Evolutionary conservation across 345 rosid genomes (phyloP).

Genomic region (Trapa bicornis): DNA sequence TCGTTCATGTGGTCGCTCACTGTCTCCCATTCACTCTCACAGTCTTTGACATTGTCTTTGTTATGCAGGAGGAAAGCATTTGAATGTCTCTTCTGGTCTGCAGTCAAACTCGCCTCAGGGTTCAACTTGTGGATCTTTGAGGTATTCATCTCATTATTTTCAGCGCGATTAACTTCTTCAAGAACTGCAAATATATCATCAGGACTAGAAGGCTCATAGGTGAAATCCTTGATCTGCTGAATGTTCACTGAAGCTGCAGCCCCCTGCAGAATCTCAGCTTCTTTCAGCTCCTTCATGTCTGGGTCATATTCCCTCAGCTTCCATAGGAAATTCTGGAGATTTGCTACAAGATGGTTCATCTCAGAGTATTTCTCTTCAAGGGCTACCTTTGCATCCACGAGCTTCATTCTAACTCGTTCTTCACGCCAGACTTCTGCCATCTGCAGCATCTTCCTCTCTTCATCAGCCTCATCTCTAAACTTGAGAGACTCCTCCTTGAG

Average conservation of each 20-base stretch:
- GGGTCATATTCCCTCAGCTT: slow-evolving; percentile 25
- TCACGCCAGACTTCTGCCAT: slow-evolving; percentile 99
- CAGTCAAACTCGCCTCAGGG: slow-evolving; percentile 29
- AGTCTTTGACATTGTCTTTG: slow-evolving; percentile 49
- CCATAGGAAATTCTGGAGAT: slow-evolving; percentile 38
- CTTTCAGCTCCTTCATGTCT: slow-evolving; percentile 26
- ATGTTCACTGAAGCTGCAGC: slow-evolving; percentile 38
- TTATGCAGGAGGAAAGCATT: slow-evolving; percentile 26
- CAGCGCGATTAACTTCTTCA: slow-evolving; percentile 46
- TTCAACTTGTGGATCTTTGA: slow-evolving; percentile 37
- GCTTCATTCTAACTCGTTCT: slow-evolving; percentile 93
- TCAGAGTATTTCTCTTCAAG: slow-evolving; percentile 41
- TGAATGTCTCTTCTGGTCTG: slow-evolving; percentile 29
- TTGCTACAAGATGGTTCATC: slow-evolving; percentile 50
- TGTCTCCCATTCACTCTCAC: slow-evolving; percentile 97
- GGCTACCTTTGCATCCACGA: slow-evolving; percentile 67
- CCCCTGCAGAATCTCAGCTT: slow-evolving; percentile 37
- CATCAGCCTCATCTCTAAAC: slow-evolving; percentile 58
- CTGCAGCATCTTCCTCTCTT: slow-evolving; percentile 86
- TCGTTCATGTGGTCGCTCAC: slow-evolving; percentile 79
- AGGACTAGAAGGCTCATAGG: slow-evolving; percentile 45
- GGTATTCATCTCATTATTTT: slow-evolving; percentile 27
- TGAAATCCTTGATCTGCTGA: slow-evolving; percentile 47
- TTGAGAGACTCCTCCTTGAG: slow-evolving; percentile 54
- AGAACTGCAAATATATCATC: slow-evolving; percentile 56